Conservation (phyloP, 345 rosid species). For the Trapa bicornis region DNA sequence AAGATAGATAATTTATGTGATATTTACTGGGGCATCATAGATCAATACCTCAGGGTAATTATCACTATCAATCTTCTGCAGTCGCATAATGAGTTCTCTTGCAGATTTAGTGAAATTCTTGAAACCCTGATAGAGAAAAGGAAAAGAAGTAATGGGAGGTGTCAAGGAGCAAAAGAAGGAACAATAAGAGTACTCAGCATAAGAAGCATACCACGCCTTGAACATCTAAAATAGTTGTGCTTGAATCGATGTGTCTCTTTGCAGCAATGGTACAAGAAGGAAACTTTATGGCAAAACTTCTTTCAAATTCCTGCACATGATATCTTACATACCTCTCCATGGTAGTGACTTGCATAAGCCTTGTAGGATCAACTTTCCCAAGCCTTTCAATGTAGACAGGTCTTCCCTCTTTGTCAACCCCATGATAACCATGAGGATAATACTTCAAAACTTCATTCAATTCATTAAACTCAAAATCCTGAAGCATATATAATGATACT, state of each 20-base stretch:
- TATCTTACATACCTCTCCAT: constrained; percentile 80
- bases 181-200: neutral
- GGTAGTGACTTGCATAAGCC: constrained; percentile 76
- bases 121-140: constrained; percentile 34
- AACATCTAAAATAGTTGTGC: constrained; percentile 93
- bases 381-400: constrained; percentile 88
- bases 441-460: constrained; percentile 57
- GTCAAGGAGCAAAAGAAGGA: neutral
- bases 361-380: constrained; percentile 84
- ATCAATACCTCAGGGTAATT: constrained; percentile 86
- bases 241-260: constrained; percentile 90
- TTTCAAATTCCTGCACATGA: constrained; percentile 92
- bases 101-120: constrained; percentile 92
- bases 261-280: constrained; percentile 86
- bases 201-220: constrained; percentile 81
- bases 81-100: constrained; percentile 76
- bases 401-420: constrained; percentile 93
- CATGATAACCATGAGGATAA: constrained; percentile 95
- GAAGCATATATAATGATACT: neutral
- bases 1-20: neutral
- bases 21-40: too few relatives aligned
- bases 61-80: constrained; percentile 95
- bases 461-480: constrained; percentile 94
- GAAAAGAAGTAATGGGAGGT: neutral
- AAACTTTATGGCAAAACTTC: constrained; percentile 62